Evolutionary conservation across 371 early-diverging fungal genomes (phyloP).

Genomic region (Rhizopus delemar): DNA sequence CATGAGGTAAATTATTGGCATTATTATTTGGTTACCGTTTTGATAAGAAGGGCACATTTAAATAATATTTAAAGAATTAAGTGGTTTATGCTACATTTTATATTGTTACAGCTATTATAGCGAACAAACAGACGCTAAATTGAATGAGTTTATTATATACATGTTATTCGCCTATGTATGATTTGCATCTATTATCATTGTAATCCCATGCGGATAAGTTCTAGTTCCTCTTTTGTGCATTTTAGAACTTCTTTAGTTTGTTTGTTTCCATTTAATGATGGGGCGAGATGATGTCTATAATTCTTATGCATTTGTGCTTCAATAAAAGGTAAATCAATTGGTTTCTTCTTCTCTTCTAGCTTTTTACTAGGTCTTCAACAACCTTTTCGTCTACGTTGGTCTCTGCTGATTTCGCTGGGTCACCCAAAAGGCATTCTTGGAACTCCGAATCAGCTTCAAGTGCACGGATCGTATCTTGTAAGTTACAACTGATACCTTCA

Average conservation of each 20-base stretch:
- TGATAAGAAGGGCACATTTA: too few relatives aligned
- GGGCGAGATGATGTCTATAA: constrained; percentile 12
- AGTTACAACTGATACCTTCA: constrained; percentile 60
- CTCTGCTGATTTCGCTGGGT: constrained; percentile 4
- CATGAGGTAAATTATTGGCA: too few relatives aligned
- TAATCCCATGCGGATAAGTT: neutral
- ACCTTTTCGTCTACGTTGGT: constrained; percentile 1
- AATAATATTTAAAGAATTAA: too few relatives aligned
- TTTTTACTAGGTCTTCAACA: constrained; percentile 1
- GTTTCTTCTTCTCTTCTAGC: constrained; percentile 11
- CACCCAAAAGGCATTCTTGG: constrained; percentile 27
- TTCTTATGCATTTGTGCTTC: constrained; percentile 45
- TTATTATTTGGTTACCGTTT: too few relatives aligned
- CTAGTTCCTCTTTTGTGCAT: constrained; percentile 4
- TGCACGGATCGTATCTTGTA: constrained; percentile 52
- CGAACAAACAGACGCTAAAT: too few relatives aligned
- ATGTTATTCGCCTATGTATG: too few relatives aligned
- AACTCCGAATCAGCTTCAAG: constrained; percentile 4
- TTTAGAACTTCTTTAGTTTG: constrained; percentile 27
- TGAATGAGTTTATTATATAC: too few relatives aligned
- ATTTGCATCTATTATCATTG: too few relatives aligned
- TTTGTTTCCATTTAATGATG: constrained; percentile 25
- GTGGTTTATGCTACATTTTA: too few relatives aligned
- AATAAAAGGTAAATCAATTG: constrained; percentile 25
- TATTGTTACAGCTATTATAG: too few relatives aligned